Base-by-base conservation (phyloP, 352 stramenopile species). In the Pythium utonaiense region DNA sequence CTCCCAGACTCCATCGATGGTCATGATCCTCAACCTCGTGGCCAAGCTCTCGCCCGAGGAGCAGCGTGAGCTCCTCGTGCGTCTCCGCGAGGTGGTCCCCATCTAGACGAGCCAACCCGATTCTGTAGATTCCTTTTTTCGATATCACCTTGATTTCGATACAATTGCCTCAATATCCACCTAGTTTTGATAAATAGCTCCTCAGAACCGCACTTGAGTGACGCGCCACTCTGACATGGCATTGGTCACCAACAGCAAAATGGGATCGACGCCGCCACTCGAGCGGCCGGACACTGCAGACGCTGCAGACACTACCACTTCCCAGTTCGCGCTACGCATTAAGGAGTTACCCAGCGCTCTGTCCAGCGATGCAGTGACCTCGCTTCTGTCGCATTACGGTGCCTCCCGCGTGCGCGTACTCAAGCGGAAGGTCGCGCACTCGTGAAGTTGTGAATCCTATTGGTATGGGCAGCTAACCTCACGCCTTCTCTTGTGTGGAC, bases 1-100 rank as follows among this genome's bases (percentile, higher is more conserved):
- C 56, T 91, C 81, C 31, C 70, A 68, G 36, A 75, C 67, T 40
- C 79, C 82, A 45, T 89, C 82, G 24, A 68, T 91, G 42, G 69
- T 70, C 19, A 73, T 86, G 69, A 87, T 94, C 38, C n/a, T 94
- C 24, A 88, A 91, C 60, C 78, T 89, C 27, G 77, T 91, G 57
- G 64, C 70, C 33, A 78, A 83, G 55, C 65, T 94, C 50, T 78
- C 77, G 50, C 27, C 73, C 31, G 78, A 84, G 17, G 77, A 94
- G 68, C 86, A 94, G 69, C 63, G 70, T 22, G 80, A 94, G 53
- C 68, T 92, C 34, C 38, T 94, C 21, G 60, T 79, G 52, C 69
- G 80, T 38, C 75, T 94, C 56, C 78, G 88, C 63, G 78, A 89
- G 47, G 66, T 86, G 34, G 33, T 88, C 36, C 31, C 21, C 0